These are phyloP conservation scores for Blechomonas ayalai DNA, from an alignment of 208 protist genomes.

Conservation along the genomic window DNA sequence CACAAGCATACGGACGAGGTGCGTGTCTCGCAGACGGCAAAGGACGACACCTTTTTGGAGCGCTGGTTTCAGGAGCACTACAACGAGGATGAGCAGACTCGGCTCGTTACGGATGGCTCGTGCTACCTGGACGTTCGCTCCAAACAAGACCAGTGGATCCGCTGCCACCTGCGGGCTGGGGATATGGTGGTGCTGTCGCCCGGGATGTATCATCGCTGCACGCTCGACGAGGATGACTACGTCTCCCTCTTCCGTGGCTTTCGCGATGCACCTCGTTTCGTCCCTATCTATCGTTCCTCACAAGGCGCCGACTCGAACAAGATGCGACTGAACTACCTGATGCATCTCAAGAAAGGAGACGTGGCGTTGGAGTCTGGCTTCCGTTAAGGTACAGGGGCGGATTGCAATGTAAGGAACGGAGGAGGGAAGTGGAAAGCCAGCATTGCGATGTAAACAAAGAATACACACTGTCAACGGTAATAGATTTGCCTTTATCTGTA, in stretches of 20 bases:
- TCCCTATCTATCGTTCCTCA: constrained; percentile 69
- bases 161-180: constrained; percentile 64
- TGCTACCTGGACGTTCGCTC: constrained; percentile 90
- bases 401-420: too few species aligned
- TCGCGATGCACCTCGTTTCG: constrained; percentile 74
- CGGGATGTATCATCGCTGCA: constrained; percentile 82
- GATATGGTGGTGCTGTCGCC: constrained; percentile 83
- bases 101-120: constrained; percentile 83
- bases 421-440: too few species aligned
- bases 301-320: constrained; percentile 58
- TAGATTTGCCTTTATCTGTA: too few species aligned
- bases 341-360: constrained; percentile 85
- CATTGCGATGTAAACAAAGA: too few species aligned
- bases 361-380: constrained; percentile 77
- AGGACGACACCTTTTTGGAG: constrained; percentile 82
- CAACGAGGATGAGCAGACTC: constrained; percentile 91
- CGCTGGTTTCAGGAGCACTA: constrained; percentile 92
- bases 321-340: constrained; percentile 75
- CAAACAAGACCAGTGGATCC: constrained; percentile 91
- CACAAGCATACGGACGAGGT: constrained; percentile 90
- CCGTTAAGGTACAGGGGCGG: too few species aligned
- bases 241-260: constrained; percentile 78
- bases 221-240: constrained; percentile 86
- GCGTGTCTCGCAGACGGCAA: constrained; percentile 78
- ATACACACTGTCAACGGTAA: too few species aligned